Evolutionary conservation across 2,329 filamentous ascomycete genomes (phyloP).

Genomic region (Pestalotiopsis sp.): DNA sequence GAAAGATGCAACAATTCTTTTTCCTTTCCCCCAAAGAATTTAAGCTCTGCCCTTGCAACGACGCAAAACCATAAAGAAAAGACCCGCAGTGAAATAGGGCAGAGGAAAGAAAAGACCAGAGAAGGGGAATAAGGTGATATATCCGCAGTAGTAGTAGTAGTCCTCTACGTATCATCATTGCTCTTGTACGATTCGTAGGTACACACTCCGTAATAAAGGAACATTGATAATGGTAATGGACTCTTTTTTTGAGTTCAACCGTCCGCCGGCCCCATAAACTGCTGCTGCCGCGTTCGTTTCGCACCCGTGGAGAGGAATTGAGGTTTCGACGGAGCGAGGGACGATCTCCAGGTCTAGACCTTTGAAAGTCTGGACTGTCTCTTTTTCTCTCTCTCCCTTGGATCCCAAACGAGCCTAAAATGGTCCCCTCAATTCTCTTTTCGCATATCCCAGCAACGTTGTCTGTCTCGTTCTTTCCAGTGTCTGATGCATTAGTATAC

Average conservation of each 20-base stretch:
- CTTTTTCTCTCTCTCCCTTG: too few relatives aligned
- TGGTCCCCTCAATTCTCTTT: neutral
- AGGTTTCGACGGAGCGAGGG: neutral
- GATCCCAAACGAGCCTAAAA: neutral
- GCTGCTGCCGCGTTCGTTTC: too few relatives aligned
- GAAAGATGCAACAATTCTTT: neutral
- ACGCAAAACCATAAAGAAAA: neutral
- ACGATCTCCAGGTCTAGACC: neutral
- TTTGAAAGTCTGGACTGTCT: neutral
- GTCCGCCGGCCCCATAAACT: too few relatives aligned
- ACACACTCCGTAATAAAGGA: too few relatives aligned
- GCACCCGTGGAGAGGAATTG: neutral
- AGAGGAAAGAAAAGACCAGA: neutral
- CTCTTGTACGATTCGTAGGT: too few relatives aligned
- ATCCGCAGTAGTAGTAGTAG: too few relatives aligned
- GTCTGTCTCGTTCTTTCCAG: neutral
- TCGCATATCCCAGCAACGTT: neutral
- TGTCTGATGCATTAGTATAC: conserved; percentile 3
- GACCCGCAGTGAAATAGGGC: neutral
- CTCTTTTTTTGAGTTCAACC: too few relatives aligned
- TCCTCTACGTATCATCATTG: too few relatives aligned
- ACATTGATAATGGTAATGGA: too few relatives aligned
- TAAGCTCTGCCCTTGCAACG: neutral
- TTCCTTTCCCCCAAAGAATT: neutral
- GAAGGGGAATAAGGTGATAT: neutral